Base-by-base conservation (phyloP, 2,329 filamentous ascomycete species). In the Fusarium nanum region DNA sequence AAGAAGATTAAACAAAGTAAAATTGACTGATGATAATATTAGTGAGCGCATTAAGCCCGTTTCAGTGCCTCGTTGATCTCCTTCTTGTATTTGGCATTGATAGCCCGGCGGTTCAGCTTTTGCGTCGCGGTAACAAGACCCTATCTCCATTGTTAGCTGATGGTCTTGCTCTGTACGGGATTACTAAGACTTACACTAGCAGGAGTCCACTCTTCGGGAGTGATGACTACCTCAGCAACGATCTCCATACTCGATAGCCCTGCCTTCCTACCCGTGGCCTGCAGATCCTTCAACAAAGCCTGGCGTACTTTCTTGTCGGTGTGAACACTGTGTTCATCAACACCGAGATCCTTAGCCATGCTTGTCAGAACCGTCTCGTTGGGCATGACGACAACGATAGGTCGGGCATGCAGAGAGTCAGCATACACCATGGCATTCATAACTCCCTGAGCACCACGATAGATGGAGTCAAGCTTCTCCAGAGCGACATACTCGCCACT, bases 401-500 rank as follows among this genome's bases (percentile, higher is more conserved):
- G 93, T 77, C 92, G 92, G 64, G 88, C 85, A 78, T 93, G 88
- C 67, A 91, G 87, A 72, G 87, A 81, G 59, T 93, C 91, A 32
- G 93, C 94, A 76, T 96, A 92, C 37, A 97, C 87, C 84, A 96
- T 96, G 77, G 97, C 89, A 81, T 97, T 97, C 65, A 88, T 87
- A 16, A 97, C 93, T 13, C 92, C 88, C 11, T 88, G 86, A 9
- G 87, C 88, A 37, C 92, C 90, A 61, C 94, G 91, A 83, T 98
- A 98, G 57, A 97, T 86, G 4, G 94, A 92, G 82, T 98, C 94
- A 58, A 98, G 88, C 84, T 94, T 98, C 83, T 98, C 95, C 4
- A 98, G 87, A n/a, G 95, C 95, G 79, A 98, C 96, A 81, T 98
- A 98, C 85, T 98, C 95, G 72, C 95, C 95, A 63, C 94, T 93